Conservation (phyloP, 2,329 filamentous ascomycete genomes). For the Fusarium caatingaense region DNA sequence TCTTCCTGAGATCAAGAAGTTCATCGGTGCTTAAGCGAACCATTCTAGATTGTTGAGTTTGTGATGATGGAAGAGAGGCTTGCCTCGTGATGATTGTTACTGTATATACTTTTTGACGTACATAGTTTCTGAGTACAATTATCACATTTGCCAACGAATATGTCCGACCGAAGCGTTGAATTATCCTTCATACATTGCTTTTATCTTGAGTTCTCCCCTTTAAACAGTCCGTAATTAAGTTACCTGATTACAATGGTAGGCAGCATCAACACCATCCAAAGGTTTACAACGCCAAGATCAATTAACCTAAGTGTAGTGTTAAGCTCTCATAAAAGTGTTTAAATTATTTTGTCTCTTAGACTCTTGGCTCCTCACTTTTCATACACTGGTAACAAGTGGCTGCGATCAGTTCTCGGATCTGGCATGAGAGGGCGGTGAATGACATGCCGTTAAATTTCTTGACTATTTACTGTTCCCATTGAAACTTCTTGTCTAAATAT, state of each 20-base stretch:
- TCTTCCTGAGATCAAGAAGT: conserved; percentile 38
- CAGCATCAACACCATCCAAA: too few relatives aligned
- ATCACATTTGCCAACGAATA: not conserved
- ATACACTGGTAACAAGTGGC: too few relatives aligned
- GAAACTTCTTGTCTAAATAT: not conserved
- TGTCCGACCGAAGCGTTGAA: too few relatives aligned
- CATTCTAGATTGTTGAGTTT: not conserved
- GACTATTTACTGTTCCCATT: too few relatives aligned
- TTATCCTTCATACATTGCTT: too few relatives aligned
- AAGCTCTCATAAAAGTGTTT: not conserved
- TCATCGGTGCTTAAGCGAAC: conserved; percentile 28
- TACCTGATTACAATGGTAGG: too few relatives aligned
- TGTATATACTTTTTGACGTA: conserved; percentile 36
- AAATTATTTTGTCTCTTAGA: not conserved
- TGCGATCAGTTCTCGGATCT: too few relatives aligned
- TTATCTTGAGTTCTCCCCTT: not conserved
- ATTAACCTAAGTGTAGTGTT: not conserved
- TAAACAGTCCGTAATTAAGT: not conserved
- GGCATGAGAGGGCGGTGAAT: too few relatives aligned
- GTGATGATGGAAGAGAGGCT: not conserved
- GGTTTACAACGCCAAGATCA: not conserved
- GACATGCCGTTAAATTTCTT: too few relatives aligned
- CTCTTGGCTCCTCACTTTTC: too few relatives aligned
- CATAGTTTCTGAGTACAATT: conserved; percentile 21
- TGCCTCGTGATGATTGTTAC: not conserved